A percentile compares a stretch with the other conserved stretches of the same genome.
Conservation (phyloP, 2,329 filamentous ascomycete genomes). For the Botrytis medusae region DNA sequence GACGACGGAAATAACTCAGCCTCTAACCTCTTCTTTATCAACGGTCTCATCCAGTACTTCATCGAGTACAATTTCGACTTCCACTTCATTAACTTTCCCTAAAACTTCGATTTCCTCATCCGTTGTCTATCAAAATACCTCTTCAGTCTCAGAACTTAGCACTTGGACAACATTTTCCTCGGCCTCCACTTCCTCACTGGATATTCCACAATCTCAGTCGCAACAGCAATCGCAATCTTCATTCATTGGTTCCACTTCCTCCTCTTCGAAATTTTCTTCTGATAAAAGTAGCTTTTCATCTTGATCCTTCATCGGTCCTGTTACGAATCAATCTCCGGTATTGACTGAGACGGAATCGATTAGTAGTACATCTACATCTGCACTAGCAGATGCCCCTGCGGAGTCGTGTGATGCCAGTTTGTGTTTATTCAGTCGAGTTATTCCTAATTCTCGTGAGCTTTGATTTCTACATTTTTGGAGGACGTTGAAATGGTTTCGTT, state of each 20-base stretch:
- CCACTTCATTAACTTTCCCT: neutral
- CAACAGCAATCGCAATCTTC: neutral
- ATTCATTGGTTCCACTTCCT: no score
- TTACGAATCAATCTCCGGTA: neutral
- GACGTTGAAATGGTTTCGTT: neutral
- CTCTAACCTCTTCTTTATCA: neutral
- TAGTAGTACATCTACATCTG: neutral
- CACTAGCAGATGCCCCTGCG: neutral
- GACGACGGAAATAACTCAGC: neutral
- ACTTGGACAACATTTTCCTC: neutral
- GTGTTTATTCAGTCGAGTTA: constrained; percentile 11
- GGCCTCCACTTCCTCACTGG: neutral
- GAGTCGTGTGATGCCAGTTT: neutral
- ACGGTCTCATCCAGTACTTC: neutral
- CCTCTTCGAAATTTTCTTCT: neutral
- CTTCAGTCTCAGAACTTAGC: neutral
- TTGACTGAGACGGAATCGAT: neutral
- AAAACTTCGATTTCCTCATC: no score
- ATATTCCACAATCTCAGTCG: neutral
- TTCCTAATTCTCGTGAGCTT: constrained; percentile 19
- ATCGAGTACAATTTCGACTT: neutral
- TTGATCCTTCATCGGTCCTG: neutral
- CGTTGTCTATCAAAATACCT: neutral
- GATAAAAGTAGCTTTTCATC: neutral
- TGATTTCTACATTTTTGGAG: neutral